Evolutionary conservation across 306 rosid species (phyloP).

Genomic region (Cucurbita ficifolia): DNA sequence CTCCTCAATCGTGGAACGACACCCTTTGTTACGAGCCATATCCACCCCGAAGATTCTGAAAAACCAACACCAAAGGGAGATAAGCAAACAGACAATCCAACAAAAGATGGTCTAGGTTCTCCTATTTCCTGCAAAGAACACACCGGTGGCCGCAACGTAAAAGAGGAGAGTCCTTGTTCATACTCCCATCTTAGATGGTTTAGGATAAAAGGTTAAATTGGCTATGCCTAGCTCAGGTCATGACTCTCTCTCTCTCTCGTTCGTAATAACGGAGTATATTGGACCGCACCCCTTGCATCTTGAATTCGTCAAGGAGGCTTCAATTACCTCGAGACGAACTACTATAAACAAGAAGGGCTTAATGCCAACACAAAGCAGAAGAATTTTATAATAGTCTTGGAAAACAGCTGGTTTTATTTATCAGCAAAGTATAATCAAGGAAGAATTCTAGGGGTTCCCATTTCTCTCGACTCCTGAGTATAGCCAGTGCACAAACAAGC

Average conservation of each 20-base stretch:
- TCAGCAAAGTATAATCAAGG: background rate
- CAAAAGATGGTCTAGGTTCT: background rate
- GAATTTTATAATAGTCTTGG: background rate
- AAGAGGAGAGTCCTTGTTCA: background rate
- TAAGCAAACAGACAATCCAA: background rate
- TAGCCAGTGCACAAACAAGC: background rate
- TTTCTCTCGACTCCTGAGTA: background rate
- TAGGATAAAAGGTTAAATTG: background rate
- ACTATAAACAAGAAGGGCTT: background rate
- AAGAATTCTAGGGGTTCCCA: background rate
- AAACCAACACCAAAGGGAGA: background rate
- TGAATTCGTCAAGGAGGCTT: background rate
- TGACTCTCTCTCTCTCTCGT: background rate
- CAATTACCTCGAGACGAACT: background rate
- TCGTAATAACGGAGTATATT: background rate
- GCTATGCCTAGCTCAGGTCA: background rate
- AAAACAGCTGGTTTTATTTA: background rate
- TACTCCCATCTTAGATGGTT: background rate
- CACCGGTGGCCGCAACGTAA: background rate
- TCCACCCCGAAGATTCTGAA: background rate
- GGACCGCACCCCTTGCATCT: background rate
- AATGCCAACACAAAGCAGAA: background rate
- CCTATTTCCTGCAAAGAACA: background rate
- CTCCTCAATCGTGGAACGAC: background rate
- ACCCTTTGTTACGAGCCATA: background rate